phyloP scores from a whole-genome alignment of 1,284 basidiomycete genomes.

The Boletellus deceptivus region DNA sequence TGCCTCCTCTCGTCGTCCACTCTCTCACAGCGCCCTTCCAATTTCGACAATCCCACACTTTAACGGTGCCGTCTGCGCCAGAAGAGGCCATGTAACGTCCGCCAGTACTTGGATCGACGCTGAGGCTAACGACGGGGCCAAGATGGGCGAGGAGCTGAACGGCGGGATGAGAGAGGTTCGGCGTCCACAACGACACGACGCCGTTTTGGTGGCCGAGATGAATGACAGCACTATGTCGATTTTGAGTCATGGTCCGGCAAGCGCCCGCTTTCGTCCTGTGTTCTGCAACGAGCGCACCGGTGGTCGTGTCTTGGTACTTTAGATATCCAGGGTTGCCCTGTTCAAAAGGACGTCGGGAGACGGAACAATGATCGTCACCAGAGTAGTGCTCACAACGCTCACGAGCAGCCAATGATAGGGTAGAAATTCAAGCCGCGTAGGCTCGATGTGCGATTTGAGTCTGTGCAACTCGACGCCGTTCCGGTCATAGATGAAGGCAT shows the following conservation, averaged over 20 bases:
- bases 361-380: background rate
- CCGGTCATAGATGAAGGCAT: conserved; percentile 94
- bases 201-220: conserved; percentile 93
- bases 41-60: conserved; percentile 95
- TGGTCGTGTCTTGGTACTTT: conserved; percentile 97
- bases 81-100: conserved; percentile 92
- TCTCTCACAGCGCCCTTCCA: conserved; percentile 86
- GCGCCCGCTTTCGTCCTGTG: conserved; percentile 91
- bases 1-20: conserved; percentile 71
- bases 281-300: conserved; percentile 83
- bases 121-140: conserved; percentile 81
- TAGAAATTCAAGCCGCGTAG: conserved; percentile 88
- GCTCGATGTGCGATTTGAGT: conserved; percentile 84
- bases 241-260: conserved; percentile 88
- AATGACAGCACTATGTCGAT: conserved; percentile 88
- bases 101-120: conserved; percentile 79
- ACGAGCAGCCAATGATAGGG: conserved; percentile 96
- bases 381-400: conserved; percentile 60
- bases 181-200: conserved; percentile 94
- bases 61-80: conserved; percentile 87
- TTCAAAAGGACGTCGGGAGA: background rate
- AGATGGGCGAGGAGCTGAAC: conserved; percentile 91
- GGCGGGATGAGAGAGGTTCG: conserved; percentile 87
- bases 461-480: conserved; percentile 92
- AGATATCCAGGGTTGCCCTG: conserved; percentile 88